A percentile compares a stretch with the other conserved stretches of the same genome.
These are phyloP conservation scores for Cavenderia fasciculata DNA, from an alignment of 78 protist genomes.

Conservation along the genomic window DNA sequence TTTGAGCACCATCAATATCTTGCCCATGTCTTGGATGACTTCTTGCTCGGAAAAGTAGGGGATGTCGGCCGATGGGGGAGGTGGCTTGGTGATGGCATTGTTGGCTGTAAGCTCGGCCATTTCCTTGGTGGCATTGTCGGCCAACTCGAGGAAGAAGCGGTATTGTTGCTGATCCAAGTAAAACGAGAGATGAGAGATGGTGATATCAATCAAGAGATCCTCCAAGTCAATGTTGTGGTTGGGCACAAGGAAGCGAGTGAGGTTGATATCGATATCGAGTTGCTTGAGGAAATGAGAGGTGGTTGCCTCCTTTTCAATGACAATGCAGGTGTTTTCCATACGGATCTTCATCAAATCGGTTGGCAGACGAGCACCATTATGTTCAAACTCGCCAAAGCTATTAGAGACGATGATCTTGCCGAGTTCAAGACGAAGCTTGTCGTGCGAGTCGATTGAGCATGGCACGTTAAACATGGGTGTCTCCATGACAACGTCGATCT, in stretches of 20 bases:
- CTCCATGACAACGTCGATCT: slow-evolving; percentile 44
- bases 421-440: slow-evolving; percentile 33
- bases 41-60: slow-evolving; percentile 56
- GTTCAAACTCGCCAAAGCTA: slow-evolving; percentile 4
- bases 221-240: slow-evolving; percentile 27
- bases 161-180: slow-evolving; percentile 49
- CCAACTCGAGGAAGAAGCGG: slow-evolving; percentile 22
- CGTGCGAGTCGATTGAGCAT: slow-evolving; percentile 5
- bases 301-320: neutral
- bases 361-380: neutral
- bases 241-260: slow-evolving; percentile 41
- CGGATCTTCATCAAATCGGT: slow-evolving; percentile 41
- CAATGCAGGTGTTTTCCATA: slow-evolving; percentile 30
- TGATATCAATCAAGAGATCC: slow-evolving; percentile 4
- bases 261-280: neutral
- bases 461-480: slow-evolving; percentile 60
- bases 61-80: slow-evolving; percentile 6
- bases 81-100: neutral
- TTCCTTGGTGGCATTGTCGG: slow-evolving; percentile 4
- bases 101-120: neutral
- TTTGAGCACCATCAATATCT: neutral
- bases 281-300: slow-evolving; percentile 34
- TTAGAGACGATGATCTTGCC: slow-evolving; percentile 49
- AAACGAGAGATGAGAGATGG: slow-evolving; percentile 27
- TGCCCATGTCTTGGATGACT: slow-evolving; percentile 47